phyloP scores from a whole-genome alignment of 345 rosid genomes.

The Viola odorata region DNA sequence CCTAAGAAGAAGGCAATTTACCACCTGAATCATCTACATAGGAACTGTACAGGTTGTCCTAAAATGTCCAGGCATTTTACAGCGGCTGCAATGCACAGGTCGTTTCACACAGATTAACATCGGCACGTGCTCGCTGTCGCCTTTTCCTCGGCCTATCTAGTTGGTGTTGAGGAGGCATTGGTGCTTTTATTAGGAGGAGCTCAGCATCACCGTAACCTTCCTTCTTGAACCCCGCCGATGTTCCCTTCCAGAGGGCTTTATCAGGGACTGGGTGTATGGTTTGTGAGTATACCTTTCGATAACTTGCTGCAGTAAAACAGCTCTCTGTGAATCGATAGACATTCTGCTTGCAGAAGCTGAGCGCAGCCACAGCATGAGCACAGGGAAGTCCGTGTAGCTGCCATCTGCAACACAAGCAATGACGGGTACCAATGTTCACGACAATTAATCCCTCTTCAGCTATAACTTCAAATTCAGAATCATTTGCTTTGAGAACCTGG shows the following conservation, averaged over 20 bases:
- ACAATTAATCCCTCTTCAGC: conserved; percentile 80
- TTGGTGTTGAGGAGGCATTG: conserved; percentile 72
- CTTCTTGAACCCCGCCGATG: conserved; percentile 35
- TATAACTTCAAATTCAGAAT: conserved; percentile 85
- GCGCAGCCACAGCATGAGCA: conserved; percentile 92
- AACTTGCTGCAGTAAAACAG: conserved; percentile 87
- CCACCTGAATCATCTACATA: conserved; percentile 26
- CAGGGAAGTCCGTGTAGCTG: conserved; percentile 90
- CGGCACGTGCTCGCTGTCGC: conserved; percentile 65
- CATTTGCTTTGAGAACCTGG: conserved; percentile 83
- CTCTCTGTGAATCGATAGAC: conserved; percentile 87
- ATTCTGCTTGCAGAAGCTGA: conserved; percentile 88
- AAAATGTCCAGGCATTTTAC: conserved; percentile 95
- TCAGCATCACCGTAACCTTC: conserved; percentile 23
- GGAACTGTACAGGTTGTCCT: conserved; percentile 95
- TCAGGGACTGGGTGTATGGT: conserved; percentile 93
- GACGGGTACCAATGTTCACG: conserved; percentile 74
- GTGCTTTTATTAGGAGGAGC: conserved; percentile 55
- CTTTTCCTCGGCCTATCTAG: conserved; percentile 92
- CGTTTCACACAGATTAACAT: conserved; percentile 70
- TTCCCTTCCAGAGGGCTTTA: conserved; percentile 73
- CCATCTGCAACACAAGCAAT: conserved; percentile 93
- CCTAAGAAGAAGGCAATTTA: too few relatives aligned
- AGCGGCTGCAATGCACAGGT: conserved; percentile 93
- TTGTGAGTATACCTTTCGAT: conserved; percentile 80